Percentiles rank a stretch among this genome's conserved stretches.
phyloP scores from a whole-genome alignment of 768 basidiomycete genomes.

The Ramaria sp. region DNA sequence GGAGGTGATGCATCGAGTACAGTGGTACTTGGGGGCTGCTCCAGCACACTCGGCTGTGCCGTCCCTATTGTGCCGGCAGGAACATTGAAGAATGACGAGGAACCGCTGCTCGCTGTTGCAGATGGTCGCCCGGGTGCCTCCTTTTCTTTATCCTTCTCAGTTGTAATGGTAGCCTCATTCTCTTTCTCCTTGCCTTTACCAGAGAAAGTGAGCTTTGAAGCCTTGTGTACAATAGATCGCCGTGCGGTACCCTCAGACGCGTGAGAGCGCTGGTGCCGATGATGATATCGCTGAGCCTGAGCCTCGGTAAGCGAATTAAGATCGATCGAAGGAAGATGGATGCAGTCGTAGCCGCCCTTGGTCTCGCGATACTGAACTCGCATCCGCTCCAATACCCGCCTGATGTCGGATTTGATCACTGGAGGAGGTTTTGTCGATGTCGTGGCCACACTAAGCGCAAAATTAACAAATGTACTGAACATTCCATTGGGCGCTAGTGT shows the following conservation, averaged over 20 bases:
- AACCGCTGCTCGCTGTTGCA: constrained; percentile 55
- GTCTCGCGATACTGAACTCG: constrained; percentile 90
- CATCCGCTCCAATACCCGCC: constrained; percentile 82
- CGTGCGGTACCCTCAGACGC: constrained; percentile 36
- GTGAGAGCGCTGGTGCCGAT: constrained; percentile 22
- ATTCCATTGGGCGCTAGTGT: background rate
- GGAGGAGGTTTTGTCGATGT: constrained; percentile 84
- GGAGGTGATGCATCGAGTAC: constrained; percentile 13
- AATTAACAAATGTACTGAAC: constrained; percentile 6
- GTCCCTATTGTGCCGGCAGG: constrained; percentile 28
- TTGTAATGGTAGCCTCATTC: constrained; percentile 23
- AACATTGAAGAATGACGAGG: constrained; percentile 81
- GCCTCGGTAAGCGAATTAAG: constrained; percentile 53
- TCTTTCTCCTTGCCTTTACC: constrained; percentile 33
- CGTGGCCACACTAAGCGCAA: constrained; percentile 65
- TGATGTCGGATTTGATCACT: constrained; percentile 75
- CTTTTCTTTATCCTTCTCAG: constrained; percentile 27
- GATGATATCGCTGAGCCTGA: constrained; percentile 21
- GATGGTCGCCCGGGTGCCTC: constrained; percentile 33
- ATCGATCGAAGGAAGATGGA: constrained; percentile 91
- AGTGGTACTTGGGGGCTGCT: constrained; percentile 15
- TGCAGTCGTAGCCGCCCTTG: constrained; percentile 90
- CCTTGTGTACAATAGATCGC: constrained; percentile 56
- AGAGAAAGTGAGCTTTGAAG: constrained; percentile 68
- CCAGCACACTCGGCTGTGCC: constrained; percentile 29